These are phyloP conservation scores for Alternaria atra DNA, from an alignment of 2,329 filamentous ascomycete genomes.

Conservation along the genomic window DNA sequence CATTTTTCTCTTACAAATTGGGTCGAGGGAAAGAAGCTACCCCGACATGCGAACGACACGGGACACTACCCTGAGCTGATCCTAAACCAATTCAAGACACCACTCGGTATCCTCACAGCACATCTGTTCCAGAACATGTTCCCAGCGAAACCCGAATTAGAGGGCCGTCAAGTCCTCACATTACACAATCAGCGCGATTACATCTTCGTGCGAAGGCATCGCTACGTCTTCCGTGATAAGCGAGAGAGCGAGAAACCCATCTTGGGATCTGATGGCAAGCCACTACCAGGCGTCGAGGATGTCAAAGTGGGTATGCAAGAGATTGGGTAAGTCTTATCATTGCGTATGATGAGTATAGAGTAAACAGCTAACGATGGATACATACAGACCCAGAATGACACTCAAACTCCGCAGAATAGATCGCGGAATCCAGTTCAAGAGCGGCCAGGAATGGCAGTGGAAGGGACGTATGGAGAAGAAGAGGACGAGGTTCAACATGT, in stretches of 20 bases:
- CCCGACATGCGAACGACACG: constrained; percentile 86
- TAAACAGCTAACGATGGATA: constrained; percentile 3
- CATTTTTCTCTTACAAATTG: constrained; percentile 92
- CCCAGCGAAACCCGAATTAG: constrained; percentile 81
- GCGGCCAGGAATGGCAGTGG: constrained; percentile 94
- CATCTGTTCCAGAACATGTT: constrained; percentile 81
- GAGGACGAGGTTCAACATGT: constrained; percentile 92
- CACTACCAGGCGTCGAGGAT: constrained; percentile 83
- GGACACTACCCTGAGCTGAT: constrained; percentile 90
- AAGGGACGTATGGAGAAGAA: constrained; percentile 94
- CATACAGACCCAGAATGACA: constrained; percentile 65
- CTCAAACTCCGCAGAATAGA: constrained; percentile 91
- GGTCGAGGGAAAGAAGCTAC: constrained; percentile 85
- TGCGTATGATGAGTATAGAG: not conserved
- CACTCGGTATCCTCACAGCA: constrained; percentile 86
- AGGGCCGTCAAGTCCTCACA: constrained; percentile 88
- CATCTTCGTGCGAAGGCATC: constrained; percentile 89
- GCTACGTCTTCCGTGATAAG: constrained; percentile 94
- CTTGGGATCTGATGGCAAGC: constrained; percentile 80
- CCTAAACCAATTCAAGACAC: constrained; percentile 94
- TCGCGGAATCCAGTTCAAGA: constrained; percentile 80
- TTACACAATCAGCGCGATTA: constrained; percentile 96
- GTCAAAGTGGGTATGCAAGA: constrained; percentile 91
- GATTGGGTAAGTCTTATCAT: constrained; percentile 62
- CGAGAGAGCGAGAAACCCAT: constrained; percentile 86